Percentiles rank a stretch among this genome's conserved stretches.
phyloP scores from a whole-genome alignment of 805 yeast genomes.

The Hanseniaspora guilliermondii region DNA sequence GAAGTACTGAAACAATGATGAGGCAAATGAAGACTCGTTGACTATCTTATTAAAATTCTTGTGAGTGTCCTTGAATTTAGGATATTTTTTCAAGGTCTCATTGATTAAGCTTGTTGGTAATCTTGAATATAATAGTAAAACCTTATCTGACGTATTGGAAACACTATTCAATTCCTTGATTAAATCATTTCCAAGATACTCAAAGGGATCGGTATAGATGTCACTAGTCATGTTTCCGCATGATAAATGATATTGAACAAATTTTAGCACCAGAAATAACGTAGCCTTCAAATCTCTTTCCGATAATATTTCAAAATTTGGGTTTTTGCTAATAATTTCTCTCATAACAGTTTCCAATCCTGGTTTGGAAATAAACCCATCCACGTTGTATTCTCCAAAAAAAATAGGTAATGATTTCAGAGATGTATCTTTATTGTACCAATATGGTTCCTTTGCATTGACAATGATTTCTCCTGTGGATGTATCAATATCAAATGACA shows the following conservation, averaged over 20 bases:
- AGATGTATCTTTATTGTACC: not conserved
- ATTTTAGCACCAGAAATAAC: constrained; percentile 6
- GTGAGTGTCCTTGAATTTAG: constrained; percentile 4
- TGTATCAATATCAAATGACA: not conserved
- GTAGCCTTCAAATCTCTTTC: constrained; percentile 12
- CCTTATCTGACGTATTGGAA: constrained; percentile 4
- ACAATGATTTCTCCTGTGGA: not conserved
- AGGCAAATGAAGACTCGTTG: constrained; percentile 4
- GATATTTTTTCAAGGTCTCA: constrained; percentile 1
- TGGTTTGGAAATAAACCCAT: not conserved
- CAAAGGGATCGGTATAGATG: constrained; percentile 8
- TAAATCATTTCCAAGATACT: constrained; percentile 4
- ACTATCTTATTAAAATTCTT: constrained; percentile 1
- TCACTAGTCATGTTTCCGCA: constrained; percentile 8
- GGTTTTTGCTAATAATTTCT: not conserved
- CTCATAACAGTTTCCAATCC: constrained; percentile 5
- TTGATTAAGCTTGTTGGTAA: not conserved
- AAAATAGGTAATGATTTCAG: not conserved
- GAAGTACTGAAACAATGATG: not conserved
- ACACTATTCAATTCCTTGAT: not conserved
- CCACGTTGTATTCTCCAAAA: constrained; percentile 5
- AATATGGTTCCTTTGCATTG: not conserved
- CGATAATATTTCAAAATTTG: not conserved
- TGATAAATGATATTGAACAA: constrained; percentile 8
- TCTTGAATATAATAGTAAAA: constrained; percentile 1